These are phyloP conservation scores for Cicer pinnatifidum DNA, from an alignment of 306 rosid species.

Conservation along the genomic window DNA sequence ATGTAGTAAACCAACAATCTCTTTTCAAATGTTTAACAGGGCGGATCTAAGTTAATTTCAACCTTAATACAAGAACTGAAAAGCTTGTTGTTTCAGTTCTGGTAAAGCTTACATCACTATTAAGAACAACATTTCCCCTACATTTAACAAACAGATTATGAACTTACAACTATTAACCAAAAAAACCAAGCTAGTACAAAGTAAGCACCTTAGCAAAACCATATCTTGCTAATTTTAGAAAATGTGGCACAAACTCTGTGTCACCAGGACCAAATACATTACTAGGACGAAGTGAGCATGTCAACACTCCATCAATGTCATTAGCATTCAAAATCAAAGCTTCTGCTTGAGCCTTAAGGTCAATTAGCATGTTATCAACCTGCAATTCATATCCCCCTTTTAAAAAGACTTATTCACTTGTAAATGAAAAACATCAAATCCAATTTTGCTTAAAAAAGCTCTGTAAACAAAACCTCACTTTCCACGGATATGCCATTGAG, in stretches of 20 bases:
- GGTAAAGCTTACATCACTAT: conserved; percentile 7
- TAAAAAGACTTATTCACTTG: conserved; percentile 38
- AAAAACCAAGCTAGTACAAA: conserved; percentile 4
- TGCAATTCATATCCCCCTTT: conserved; percentile 50
- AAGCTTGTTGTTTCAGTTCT: conserved; percentile 9
- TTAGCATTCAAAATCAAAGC: conserved; percentile 72
- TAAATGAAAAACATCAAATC: conserved; percentile 36
- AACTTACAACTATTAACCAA: conserved; percentile 7
- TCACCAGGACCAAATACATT: conserved; percentile 90
- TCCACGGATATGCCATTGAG: conserved; percentile 65
- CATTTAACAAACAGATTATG: conserved; percentile 22
- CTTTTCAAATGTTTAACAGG: conserved; percentile 16
- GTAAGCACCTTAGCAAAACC: conserved; percentile 71
- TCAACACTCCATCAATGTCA: conserved; percentile 77
- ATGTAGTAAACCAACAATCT: conserved; percentile 1
- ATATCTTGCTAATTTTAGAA: conserved; percentile 66
- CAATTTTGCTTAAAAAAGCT: conserved; percentile 2
- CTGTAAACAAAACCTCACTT: conserved; percentile 59
- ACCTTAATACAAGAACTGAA: conserved; percentile 3
- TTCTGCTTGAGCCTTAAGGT: conserved; percentile 89
- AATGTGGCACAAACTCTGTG: conserved; percentile 55
- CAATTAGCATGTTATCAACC: conserved; percentile 66
- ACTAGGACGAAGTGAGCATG: conserved; percentile 92
- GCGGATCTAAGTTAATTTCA: conserved; percentile 11
- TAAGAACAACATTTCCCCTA: not conserved